These are phyloP conservation scores for Xylaria castorea DNA, from an alignment of 495 filamentous ascomycete genomes.

Conservation along the genomic window DNA sequence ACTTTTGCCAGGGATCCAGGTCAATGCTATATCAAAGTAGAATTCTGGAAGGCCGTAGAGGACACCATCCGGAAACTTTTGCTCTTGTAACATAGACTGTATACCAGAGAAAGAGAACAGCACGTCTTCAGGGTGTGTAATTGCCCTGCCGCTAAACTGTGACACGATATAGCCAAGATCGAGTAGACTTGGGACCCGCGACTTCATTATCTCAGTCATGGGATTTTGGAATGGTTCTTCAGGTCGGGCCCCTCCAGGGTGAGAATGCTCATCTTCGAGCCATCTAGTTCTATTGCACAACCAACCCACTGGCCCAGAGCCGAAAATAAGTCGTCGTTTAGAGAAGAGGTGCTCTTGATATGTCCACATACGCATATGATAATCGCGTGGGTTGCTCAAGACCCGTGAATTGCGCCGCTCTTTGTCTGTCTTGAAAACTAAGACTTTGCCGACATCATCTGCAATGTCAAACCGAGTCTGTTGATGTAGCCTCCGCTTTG, in stretches of 20 bases:
- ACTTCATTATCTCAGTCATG: neutral
- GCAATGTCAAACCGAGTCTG: neutral
- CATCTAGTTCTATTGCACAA: neutral
- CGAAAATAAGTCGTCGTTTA: slow-evolving; percentile 1
- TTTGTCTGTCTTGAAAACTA: neutral
- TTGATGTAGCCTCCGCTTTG: slow-evolving; percentile 5
- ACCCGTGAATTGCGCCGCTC: neutral
- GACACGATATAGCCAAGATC: neutral
- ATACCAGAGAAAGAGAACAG: slow-evolving; percentile 5
- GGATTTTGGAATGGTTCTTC: neutral
- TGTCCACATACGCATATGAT: slow-evolving; percentile 12
- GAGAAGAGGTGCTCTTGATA: slow-evolving; percentile 15
- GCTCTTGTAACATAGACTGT: slow-evolving; percentile 4
- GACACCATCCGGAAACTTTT: slow-evolving; percentile 5
- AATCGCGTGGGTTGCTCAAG: neutral
- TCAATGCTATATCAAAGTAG: slow-evolving; percentile 6
- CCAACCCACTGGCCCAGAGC: neutral
- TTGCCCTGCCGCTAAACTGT: neutral
- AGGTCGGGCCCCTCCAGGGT: neutral
- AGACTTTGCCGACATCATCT: neutral
- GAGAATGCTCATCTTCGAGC: slow-evolving; percentile 4
- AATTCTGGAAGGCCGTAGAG: slow-evolving; percentile 6
- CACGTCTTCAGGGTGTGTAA: neutral
- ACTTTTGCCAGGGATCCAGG: neutral
- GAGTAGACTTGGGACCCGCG: slow-evolving; percentile 7